Conservation (phyloP, 495 filamentous ascomycete species). For the Aspergillus sclerotioniger region DNA sequence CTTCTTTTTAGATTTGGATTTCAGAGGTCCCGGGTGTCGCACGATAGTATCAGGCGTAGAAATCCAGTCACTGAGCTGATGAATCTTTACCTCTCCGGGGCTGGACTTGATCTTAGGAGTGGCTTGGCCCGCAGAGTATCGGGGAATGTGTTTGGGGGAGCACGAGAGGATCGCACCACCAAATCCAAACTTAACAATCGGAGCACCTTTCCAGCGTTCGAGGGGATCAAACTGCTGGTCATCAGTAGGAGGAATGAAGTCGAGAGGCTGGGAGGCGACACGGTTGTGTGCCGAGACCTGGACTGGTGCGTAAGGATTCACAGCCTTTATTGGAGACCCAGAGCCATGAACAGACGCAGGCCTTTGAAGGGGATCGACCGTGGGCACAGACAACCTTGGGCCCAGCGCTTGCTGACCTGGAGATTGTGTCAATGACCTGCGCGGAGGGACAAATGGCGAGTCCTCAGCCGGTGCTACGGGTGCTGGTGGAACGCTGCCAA, state of each 20-base stretch:
- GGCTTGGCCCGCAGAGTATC: conserved; percentile 71
- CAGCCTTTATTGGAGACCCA: conserved; percentile 45
- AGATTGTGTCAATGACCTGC: conserved; percentile 83
- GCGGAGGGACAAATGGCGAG: conserved; percentile 51
- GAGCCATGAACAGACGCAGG: conserved; percentile 67
- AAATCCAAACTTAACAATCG: conserved; percentile 83
- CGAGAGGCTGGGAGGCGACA: conserved; percentile 43
- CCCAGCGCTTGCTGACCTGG: conserved; percentile 59
- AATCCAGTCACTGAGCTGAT: conserved; percentile 64
- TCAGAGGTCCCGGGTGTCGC: conserved; percentile 87
- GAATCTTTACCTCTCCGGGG: conserved; percentile 79
- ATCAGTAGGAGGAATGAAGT: conserved; percentile 68
- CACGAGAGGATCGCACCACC: conserved; percentile 79
- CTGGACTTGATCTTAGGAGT: conserved; percentile 77
- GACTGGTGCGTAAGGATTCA: conserved; percentile 35
- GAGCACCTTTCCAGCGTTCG: conserved; percentile 84
- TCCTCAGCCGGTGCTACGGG: conserved; percentile 26
- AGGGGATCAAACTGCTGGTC: conserved; percentile 77
- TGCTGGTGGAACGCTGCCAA: conserved; percentile 32
- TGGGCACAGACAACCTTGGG: conserved; percentile 45
- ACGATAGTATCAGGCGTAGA: conserved; percentile 67
- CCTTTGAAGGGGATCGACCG: conserved; percentile 56
- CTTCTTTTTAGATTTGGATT: conserved; percentile 90
- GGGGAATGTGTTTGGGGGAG: conserved; percentile 85
- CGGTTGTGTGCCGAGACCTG: conserved; percentile 29